Percentiles rank a stretch among this genome's conserved stretches.
Conservation (phyloP, 2,329 filamentous ascomycete genomes). For the Fusarium sp. region DNA sequence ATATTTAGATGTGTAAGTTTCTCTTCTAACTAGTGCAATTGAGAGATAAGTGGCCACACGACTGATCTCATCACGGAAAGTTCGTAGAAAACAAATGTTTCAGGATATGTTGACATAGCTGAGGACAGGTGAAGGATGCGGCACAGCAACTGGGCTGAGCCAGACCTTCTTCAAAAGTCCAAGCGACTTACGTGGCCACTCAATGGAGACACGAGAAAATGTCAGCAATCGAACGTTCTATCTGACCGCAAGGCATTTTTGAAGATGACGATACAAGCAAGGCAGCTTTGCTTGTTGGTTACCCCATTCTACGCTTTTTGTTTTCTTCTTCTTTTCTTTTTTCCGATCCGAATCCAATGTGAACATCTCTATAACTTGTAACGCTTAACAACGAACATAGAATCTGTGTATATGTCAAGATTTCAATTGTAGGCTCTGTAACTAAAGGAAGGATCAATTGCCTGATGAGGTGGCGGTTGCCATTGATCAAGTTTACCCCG, state of each 20-base stretch:
- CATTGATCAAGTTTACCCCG: too few relatives aligned
- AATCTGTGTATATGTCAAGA: too few relatives aligned
- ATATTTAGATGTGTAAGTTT: not conserved
- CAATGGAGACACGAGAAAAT: not conserved
- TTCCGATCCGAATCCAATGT: too few relatives aligned
- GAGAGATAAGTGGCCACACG: not conserved
- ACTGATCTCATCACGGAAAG: accelerated
- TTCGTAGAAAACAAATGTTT: not conserved
- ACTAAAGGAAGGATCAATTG: too few relatives aligned
- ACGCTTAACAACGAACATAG: too few relatives aligned
- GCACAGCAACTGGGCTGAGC: not conserved
- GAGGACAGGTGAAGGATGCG: not conserved
- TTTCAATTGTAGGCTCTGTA: too few relatives aligned
- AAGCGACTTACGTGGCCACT: not conserved
- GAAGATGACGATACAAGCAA: not conserved
- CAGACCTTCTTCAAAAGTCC: not conserved
- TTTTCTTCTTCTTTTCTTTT: not conserved
- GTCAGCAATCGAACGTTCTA: not conserved
- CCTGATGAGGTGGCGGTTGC: too few relatives aligned
- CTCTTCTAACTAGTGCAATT: not conserved
- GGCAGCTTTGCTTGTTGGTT: not conserved
- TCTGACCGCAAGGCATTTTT: not conserved
- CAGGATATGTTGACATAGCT: not conserved
- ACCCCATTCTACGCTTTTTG: not conserved
- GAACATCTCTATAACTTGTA: too few relatives aligned